These are phyloP conservation scores for Talaromyces sp. DNA, from an alignment of 2,329 filamentous ascomycete species.

Conservation along the genomic window DNA sequence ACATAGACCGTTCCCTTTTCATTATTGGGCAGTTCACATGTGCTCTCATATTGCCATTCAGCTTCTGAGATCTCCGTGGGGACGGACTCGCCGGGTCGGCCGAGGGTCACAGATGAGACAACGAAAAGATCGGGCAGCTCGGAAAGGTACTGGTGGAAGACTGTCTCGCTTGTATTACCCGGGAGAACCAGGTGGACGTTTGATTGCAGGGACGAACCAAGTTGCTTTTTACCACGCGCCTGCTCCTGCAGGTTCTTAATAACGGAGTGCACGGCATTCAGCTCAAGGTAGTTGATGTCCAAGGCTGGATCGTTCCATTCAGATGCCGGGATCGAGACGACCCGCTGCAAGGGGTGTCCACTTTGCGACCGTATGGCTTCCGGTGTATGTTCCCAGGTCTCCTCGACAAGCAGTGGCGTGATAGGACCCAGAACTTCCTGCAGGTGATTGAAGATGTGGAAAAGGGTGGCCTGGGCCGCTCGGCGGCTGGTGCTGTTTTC, in stretches of 20 bases:
- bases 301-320: slow-evolving; percentile 52
- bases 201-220: slow-evolving; percentile 81
- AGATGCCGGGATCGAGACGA: slow-evolving; percentile 30
- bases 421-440: slow-evolving; percentile 79
- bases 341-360: slow-evolving; percentile 49
- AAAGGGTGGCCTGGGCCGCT: slow-evolving; percentile 60
- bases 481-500: slow-evolving; percentile 63
- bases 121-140: slow-evolving; percentile 70
- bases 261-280: slow-evolving; percentile 60
- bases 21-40: slow-evolving; percentile 42
- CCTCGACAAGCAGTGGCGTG: slow-evolving; percentile 80
- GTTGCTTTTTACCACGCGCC: slow-evolving; percentile 68
- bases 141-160: slow-evolving; percentile 33
- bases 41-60: slow-evolving; percentile 47
- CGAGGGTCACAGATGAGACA: slow-evolving; percentile 64
- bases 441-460: slow-evolving; percentile 69
- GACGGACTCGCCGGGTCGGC: slow-evolving; percentile 34
- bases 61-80: slow-evolving; percentile 32
- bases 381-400: slow-evolving; percentile 81
- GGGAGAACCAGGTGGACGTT: slow-evolving; percentile 57
- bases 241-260: slow-evolving; percentile 77
- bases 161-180: slow-evolving; percentile 16
- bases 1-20: slow-evolving; percentile 41
- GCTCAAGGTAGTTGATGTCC: slow-evolving; percentile 43
- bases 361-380: slow-evolving; percentile 59